A percentile compares a stretch with the other conserved stretches of the same genome.
phyloP scores from a whole-genome alignment of 139 green algal genomes.

The Gonium pectorale region DNA sequence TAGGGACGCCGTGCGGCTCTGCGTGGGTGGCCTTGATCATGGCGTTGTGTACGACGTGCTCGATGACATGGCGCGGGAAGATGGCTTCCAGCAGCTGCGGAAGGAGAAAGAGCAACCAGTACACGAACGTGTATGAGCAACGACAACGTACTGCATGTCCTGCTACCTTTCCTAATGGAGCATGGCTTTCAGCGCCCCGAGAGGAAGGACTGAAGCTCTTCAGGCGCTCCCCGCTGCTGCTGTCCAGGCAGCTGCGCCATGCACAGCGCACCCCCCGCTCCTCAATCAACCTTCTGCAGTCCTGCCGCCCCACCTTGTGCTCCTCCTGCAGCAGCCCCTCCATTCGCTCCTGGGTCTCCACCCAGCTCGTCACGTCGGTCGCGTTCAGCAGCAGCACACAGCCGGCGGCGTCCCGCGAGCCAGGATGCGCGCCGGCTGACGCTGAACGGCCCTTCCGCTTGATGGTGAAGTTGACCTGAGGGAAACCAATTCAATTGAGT shows the following conservation, averaged over 20 bases:
- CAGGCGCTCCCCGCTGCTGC: not conserved
- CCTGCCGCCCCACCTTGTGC: slow-evolving; percentile 9
- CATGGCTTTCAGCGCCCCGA: too few species aligned
- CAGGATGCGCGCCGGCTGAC: not conserved
- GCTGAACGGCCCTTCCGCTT: not conserved
- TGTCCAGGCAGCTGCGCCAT: too few species aligned
- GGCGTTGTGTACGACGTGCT: slow-evolving; percentile 3
- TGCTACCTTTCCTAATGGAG: too few species aligned
- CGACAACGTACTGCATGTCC: too few species aligned
- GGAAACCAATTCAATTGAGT: not conserved
- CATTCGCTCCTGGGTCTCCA: slow-evolving; percentile 8
- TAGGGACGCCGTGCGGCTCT: not conserved
- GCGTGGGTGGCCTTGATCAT: too few species aligned
- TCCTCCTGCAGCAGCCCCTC: slow-evolving; percentile 34
- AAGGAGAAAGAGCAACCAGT: too few species aligned
- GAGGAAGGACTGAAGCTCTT: slow-evolving; percentile 36
- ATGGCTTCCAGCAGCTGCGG: slow-evolving; percentile 35
- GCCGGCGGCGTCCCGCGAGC: not conserved
- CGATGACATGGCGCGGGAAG: slow-evolving; percentile 26
- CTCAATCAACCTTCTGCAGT: not conserved
- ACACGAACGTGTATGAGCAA: too few species aligned
- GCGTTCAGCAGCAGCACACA: slow-evolving; percentile 9
- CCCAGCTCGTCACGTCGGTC: slow-evolving; percentile 11
- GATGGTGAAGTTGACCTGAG: slow-evolving; percentile 7
- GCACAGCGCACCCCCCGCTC: too few species aligned